Evolutionary conservation across 805 yeast genomes (phyloP).

Genomic region (Cyberlindnera veronae): DNA sequence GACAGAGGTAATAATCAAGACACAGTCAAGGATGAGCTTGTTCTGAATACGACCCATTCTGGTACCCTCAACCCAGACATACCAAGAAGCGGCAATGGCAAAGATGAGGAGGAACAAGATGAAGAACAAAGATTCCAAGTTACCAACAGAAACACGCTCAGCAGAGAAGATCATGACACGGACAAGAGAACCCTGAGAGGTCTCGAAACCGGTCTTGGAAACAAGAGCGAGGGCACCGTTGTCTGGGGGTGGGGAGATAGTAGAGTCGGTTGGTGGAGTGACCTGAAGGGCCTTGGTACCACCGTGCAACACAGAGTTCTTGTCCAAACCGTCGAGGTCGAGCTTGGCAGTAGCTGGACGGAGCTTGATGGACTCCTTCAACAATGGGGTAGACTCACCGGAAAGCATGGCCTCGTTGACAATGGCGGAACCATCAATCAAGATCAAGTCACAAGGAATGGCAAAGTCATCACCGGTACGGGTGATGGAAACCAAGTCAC

Average conservation of each 20-base stretch:
- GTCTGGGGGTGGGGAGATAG: slow-evolving; percentile 66
- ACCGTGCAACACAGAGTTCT: slow-evolving; percentile 85
- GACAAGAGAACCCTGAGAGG: slow-evolving; percentile 95
- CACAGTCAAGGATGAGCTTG: slow-evolving; percentile 91
- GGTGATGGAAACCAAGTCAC: slow-evolving; percentile 82
- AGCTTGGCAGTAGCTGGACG: slow-evolving; percentile 70
- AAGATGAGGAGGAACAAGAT: slow-evolving; percentile 85
- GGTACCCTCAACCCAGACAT: slow-evolving; percentile 98
- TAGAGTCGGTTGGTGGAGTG: slow-evolving; percentile 55
- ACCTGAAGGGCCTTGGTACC: slow-evolving; percentile 96
- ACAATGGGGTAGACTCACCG: slow-evolving; percentile 95
- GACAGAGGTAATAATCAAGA: slow-evolving; percentile 91
- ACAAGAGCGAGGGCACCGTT: slow-evolving; percentile 89
- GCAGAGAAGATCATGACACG: slow-evolving; percentile 97
- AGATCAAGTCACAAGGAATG: slow-evolving; percentile 86
- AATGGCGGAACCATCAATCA: slow-evolving; percentile 87
- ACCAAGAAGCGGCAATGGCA: slow-evolving; percentile 95
- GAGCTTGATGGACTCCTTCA: slow-evolving; percentile 84
- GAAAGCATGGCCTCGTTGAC: slow-evolving; percentile 99
- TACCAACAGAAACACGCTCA: slow-evolving; percentile 95
- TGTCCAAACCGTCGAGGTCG: slow-evolving; percentile 80
- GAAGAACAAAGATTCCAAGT: slow-evolving; percentile 89
- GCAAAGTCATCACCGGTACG: slow-evolving; percentile 92
- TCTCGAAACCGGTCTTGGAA: slow-evolving; percentile 94
- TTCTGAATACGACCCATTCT: slow-evolving; percentile 93